Percentiles rank a stretch among this genome's conserved stretches.
These are phyloP conservation scores for Delitschia confertaspora DNA, from an alignment of 495 filamentous ascomycete species.

Conservation along the genomic window DNA sequence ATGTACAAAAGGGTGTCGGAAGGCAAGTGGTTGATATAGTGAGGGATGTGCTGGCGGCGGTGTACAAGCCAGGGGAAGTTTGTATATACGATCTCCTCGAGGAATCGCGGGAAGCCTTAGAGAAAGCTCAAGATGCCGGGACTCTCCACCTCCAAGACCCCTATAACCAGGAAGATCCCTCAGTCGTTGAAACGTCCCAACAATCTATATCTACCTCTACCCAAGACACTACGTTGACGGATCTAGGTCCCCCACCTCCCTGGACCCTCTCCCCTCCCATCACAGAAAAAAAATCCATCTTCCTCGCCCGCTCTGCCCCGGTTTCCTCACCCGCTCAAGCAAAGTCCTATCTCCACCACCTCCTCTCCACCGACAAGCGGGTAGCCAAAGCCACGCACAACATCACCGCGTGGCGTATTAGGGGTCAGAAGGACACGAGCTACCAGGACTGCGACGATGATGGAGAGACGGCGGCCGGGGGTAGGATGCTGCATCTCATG, in stretches of 20 bases:
- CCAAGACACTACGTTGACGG: constrained; percentile 24
- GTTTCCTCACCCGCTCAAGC: constrained; percentile 64
- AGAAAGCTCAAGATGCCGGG: constrained; percentile 25
- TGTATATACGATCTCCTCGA: constrained; percentile 85
- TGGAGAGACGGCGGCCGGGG: constrained; percentile 89
- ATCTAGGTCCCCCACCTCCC: constrained; percentile 43
- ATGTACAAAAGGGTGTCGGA: constrained; percentile 54
- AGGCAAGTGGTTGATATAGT: constrained; percentile 56
- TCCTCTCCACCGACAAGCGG: constrained; percentile 71
- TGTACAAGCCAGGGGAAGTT: constrained; percentile 64
- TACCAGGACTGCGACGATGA: constrained; percentile 94
- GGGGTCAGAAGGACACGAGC: constrained; percentile 44
- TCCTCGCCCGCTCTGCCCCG: constrained; percentile 63
- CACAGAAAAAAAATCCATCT: constrained; percentile 78
- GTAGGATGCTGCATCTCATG: constrained; percentile 76
- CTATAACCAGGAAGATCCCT: constrained; percentile 4
- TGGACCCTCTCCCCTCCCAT: constrained; percentile 67
- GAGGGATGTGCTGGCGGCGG: constrained; percentile 51
- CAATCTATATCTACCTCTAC: too few relatives aligned
- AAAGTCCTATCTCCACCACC: constrained; percentile 55
- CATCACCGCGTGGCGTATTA: constrained; percentile 63
- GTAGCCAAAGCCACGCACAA: constrained; percentile 84
- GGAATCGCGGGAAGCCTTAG: constrained; percentile 45
- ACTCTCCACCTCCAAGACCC: constrained; percentile 8
- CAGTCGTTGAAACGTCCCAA: neutral